phyloP scores from a whole-genome alignment of 352 stramenopile species.

The Blastocystis sp. region DNA sequence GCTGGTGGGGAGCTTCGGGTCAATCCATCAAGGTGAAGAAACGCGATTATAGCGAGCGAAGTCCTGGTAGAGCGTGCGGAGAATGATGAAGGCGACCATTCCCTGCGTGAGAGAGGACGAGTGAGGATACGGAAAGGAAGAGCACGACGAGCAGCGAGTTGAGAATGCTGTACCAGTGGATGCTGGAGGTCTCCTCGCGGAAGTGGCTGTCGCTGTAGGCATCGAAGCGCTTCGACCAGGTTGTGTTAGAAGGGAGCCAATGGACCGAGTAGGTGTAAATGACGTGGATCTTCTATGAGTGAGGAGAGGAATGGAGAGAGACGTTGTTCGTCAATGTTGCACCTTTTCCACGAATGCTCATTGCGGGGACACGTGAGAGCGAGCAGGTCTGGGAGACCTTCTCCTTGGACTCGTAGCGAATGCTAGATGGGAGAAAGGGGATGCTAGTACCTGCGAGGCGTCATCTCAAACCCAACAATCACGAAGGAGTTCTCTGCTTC shows the following conservation, averaged over 20 bases:
- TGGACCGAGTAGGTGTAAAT: conserved; percentile 93
- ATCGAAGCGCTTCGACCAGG: conserved; percentile 96
- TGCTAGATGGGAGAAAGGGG: background rate
- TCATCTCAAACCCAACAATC: conserved; percentile 93
- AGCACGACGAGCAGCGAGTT: conserved; percentile 97
- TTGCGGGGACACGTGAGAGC: background rate
- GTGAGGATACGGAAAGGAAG: conserved; percentile 75
- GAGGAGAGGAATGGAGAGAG: background rate
- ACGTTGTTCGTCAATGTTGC: conserved; percentile 63
- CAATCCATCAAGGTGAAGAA: background rate
- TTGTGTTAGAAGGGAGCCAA: conserved; percentile 84
- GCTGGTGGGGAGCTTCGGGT: conserved; percentile 72
- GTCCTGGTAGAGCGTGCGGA: conserved; percentile 90
- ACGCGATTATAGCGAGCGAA: conserved; percentile 91
- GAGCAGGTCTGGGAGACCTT: background rate
- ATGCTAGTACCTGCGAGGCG: conserved; percentile 2
- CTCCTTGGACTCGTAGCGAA: background rate
- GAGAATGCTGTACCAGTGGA: conserved; percentile 98
- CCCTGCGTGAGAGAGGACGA: conserved; percentile 59
- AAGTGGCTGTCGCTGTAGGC: conserved; percentile 85
- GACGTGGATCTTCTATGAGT: conserved; percentile 57
- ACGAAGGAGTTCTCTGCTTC: conserved; percentile 68
- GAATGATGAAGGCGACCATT: conserved; percentile 97
- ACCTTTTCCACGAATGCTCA: conserved; percentile 64
- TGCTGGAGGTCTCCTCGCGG: conserved; percentile 72